Evolutionary conservation across 108 stramenopile species (phyloP), one percentile per base, ranked within the genome.

Genomic region (Skeletonema menzelii): DNA sequence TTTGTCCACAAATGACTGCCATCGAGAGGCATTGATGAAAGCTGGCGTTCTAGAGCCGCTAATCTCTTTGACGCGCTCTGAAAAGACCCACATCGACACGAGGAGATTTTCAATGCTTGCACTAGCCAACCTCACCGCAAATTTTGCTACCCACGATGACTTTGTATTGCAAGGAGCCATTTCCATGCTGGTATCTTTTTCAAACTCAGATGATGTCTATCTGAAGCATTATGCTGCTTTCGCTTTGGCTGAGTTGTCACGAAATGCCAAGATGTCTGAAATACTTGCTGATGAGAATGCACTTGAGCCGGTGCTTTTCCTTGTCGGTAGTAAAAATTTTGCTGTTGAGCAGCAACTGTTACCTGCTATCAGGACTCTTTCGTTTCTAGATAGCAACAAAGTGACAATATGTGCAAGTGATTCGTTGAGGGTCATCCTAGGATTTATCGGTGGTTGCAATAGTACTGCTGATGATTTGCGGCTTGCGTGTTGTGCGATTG

Each of bases 181-280:
- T 28, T 83, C 90, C 24, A 84, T 92, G 63, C 87, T 95, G 10
- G 82, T 93, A 37, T 91, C 88, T 4, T 85, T 93, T 19, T 86
- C 86, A 10, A 90, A 79, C 72, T 88, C 92, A 1, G 73, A 75
- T 0, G 92, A 93, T 69, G 55, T 85, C 13, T 87, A 88, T 63
- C 84, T 93, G 5, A 80, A 92, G 27, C 87, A 92, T 63, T 93
- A 89, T 71, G 91, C 94, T 49, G 94, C 94, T 2, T 89, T 85
- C 69, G 92, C 92, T 37, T 63, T 90, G 8, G 88, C 90, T 13
- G 89, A 90, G 69, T 67, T 95, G 3, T 88, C 89, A 7, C 84
- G 80, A 30, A 95, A 95, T 70, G 74, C 85, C 6, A 87, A 95
- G 44, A 86, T 93, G 65, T 78, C 88, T 56, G 76, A 85, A 64